Evolutionary conservation across 2,329 filamentous ascomycete genomes (phyloP).

Genomic region (Cercospora sp.): DNA sequence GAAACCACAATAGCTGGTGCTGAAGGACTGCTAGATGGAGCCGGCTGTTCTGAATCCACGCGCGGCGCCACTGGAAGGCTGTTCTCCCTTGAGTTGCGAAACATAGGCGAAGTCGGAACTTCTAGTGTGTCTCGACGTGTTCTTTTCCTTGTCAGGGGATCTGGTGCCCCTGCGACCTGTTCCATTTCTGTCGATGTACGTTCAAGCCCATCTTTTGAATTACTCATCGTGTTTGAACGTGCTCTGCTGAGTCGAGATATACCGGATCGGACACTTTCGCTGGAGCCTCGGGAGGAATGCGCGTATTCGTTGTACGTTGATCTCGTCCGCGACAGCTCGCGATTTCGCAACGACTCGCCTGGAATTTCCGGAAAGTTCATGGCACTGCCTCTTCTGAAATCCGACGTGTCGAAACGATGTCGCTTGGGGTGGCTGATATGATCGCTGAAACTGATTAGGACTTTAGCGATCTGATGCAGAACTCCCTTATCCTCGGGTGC

Average conservation of each 20-base stretch:
- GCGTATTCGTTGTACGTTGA: slow-evolving; percentile 17
- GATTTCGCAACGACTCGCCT: slow-evolving; percentile 53
- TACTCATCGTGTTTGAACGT: slow-evolving; percentile 4
- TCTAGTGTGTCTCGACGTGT: slow-evolving; percentile 16
- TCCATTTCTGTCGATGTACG: slow-evolving; percentile 9
- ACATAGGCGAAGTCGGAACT: slow-evolving; percentile 11
- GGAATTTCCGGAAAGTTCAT: slow-evolving; percentile 58
- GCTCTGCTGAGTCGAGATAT: slow-evolving; percentile 5
- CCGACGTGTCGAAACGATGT: slow-evolving; percentile 52
- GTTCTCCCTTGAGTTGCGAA: slow-evolving; percentile 1
- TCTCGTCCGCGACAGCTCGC: slow-evolving; percentile 21
- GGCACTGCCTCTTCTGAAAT: slow-evolving; percentile 51
- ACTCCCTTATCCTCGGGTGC: not conserved
- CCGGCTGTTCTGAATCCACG: not conserved
- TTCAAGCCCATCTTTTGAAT: not conserved
- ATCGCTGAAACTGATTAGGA: slow-evolving; percentile 47
- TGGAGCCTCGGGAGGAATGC: slow-evolving; percentile 10
- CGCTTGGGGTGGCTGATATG: slow-evolving; percentile 52
- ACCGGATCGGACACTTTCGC: slow-evolving; percentile 10
- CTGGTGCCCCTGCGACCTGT: slow-evolving; percentile 10
- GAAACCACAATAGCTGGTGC: slow-evolving; percentile 16
- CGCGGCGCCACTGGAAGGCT: slow-evolving; percentile 1
- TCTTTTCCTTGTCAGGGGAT: not conserved
- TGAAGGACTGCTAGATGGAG: not conserved
- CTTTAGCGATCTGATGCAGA: slow-evolving; percentile 45